These are phyloP conservation scores for Cercospora brassicicola DNA, from an alignment of 2,329 filamentous ascomycete genomes.

Conservation along the genomic window DNA sequence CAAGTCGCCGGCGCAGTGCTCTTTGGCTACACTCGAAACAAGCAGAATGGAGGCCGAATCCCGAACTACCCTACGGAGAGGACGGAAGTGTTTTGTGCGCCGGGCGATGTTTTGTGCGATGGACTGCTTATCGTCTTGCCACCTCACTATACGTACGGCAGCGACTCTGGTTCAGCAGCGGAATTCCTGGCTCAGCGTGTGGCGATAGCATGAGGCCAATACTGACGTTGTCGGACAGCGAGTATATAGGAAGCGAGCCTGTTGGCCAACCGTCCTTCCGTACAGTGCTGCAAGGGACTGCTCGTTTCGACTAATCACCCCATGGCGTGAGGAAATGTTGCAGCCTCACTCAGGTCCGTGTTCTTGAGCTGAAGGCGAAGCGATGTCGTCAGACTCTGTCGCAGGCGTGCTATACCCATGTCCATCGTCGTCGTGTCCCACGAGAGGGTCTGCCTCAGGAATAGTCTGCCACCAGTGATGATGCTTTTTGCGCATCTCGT, in stretches of 20 bases:
- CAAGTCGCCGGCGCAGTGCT: constrained; percentile 42
- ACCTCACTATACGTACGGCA: constrained; percentile 36
- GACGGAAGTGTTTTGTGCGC: constrained; percentile 40
- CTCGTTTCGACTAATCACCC: too few relatives aligned
- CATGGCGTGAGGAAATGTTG: too few relatives aligned
- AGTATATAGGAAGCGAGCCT: too few relatives aligned
- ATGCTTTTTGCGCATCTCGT: constrained; percentile 18
- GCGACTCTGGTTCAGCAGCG: constrained; percentile 2
- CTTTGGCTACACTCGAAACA: constrained; percentile 44
- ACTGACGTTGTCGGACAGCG: neutral
- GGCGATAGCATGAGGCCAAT: neutral
- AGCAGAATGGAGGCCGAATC: constrained; percentile 41
- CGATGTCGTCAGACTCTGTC: neutral
- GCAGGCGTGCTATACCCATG: neutral
- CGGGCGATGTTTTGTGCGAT: constrained; percentile 38
- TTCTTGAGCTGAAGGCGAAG: neutral
- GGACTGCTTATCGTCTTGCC: constrained; percentile 38
- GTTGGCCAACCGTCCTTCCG: too few relatives aligned
- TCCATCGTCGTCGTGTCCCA: neutral
- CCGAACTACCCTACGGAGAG: constrained; percentile 36
- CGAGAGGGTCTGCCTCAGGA: neutral
- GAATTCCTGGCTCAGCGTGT: constrained; percentile 9
- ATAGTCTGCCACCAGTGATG: constrained; percentile 17
- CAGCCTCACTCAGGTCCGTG: neutral
- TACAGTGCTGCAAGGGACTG: too few relatives aligned